phyloP scores from a whole-genome alignment of 139 green algal species.

The Chlamydomonas sp. region DNA sequence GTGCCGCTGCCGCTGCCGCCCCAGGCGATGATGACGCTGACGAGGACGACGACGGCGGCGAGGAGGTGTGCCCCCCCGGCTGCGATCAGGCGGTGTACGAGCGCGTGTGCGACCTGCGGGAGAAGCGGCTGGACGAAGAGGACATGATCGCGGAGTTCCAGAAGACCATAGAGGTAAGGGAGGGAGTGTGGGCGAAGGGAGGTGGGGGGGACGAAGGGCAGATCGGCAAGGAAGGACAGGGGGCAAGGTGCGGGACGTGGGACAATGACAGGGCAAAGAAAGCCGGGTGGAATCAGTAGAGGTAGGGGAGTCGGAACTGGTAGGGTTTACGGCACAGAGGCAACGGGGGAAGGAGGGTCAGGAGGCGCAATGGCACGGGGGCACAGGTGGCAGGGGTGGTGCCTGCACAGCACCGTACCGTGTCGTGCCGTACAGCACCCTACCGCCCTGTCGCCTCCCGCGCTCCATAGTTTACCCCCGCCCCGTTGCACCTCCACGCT shows the following conservation, averaged over 20 bases:
- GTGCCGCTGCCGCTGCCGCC: too few relatives aligned
- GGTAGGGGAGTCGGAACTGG: too few relatives aligned
- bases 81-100: conserved; percentile 80
- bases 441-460: too few relatives aligned
- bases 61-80: conserved; percentile 76
- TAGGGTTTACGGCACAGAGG: too few relatives aligned
- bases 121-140: conserved; percentile 82
- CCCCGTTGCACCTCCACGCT: too few relatives aligned
- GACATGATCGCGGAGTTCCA: conserved; percentile 72
- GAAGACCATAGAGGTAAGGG: conserved; percentile 67
- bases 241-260: not conserved
- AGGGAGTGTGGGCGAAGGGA: not conserved
- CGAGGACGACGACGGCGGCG: conserved; percentile 65
- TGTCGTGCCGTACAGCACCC: too few relatives aligned
- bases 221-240: not conserved
- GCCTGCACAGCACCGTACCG: too few relatives aligned
- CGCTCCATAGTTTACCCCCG: too few relatives aligned
- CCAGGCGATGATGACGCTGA: conserved; percentile 55
- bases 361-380: too few relatives aligned
- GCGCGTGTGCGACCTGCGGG: conserved; percentile 79
- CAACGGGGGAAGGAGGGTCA: too few relatives aligned
- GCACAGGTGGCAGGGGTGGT: too few relatives aligned
- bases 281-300: too few relatives aligned
- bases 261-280: not conserved
- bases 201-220: not conserved